These are phyloP conservation scores for Niebla homalea DNA, from an alignment of 495 filamentous ascomycete genomes.

Conservation along the genomic window DNA sequence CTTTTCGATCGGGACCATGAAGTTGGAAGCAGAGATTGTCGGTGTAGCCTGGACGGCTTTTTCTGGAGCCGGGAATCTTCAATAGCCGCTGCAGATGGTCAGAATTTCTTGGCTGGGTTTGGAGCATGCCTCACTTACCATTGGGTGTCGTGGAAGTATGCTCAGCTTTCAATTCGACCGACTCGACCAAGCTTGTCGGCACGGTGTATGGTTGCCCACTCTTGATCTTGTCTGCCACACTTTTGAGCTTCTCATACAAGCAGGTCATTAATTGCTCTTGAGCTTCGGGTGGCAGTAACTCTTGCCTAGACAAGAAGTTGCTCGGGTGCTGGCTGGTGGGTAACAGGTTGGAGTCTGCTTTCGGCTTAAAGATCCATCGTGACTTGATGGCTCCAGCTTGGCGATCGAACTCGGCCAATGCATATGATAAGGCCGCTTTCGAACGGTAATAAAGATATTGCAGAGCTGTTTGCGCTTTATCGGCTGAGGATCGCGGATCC, in stretches of 20 bases:
- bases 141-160: no score
- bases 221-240: conserved; percentile 1
- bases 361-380: conserved; percentile 14
- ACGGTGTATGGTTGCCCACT: neutral
- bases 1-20: conserved; percentile 8
- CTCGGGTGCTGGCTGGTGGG: conserved; percentile 4
- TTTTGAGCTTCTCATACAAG: neutral
- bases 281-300: neutral
- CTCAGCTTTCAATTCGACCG: neutral
- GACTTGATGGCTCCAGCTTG: conserved; percentile 6
- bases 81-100: no score
- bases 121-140: no score
- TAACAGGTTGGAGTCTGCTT: conserved; percentile 11
- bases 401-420: conserved; percentile 9
- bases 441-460: conserved; percentile 9
- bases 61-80: no score
- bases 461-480: conserved; percentile 5
- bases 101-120: no score
- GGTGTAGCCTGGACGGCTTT: neutral
- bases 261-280: conserved; percentile 3
- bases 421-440: conserved; percentile 5
- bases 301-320: conserved; percentile 8
- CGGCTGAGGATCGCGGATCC: neutral
- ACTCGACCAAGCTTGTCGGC: neutral
- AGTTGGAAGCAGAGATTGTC: neutral